Base-by-base conservation (phyloP, 2,329 filamentous ascomycete genomes). In the Zasmidium cellare region DNA sequence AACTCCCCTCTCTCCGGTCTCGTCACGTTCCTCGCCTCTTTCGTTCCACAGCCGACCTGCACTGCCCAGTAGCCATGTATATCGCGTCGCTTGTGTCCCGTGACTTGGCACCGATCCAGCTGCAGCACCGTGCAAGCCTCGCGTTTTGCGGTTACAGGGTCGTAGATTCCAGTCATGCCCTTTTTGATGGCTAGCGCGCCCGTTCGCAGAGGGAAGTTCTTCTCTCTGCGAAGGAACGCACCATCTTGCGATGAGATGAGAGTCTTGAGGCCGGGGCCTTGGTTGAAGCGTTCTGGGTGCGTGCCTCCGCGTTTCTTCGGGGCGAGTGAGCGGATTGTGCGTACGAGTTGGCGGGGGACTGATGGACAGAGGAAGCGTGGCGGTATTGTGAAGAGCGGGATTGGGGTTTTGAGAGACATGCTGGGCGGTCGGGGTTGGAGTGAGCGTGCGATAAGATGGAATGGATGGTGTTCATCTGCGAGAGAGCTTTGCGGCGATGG, bases 101-200 rank as follows among this genome's bases (percentile, higher is more conserved):
- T 80, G 9, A 97, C 92, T 77, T 97, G 89, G 60, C 96, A 92
- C 68, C 91, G 84, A 75, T 99, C 94, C 68, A 99, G 82, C 79
- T 97, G 92, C 57, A 99, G 83, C 53, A 99, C 89, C 14, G 94
- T 99, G 80, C 92, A 96, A 19, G 92, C 83, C 58, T 87, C 89
- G 64, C 93, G 87, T 63, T 83, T 84, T 67, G 90, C 89, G 23
- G 90, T 89, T 67, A 87, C 84, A 0, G 83, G 77, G 71, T 92
- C 87, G 82, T 89, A 97, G 64, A 97, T 78, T 59, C 89, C 92
- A 46, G 92, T 96, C 90, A 99, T 97, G 75, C 94, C 94, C 79
- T 92, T 93, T 79, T 99, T 99, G 72, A 87, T 83, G 12, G 89
- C 92, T 48, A 99, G 82, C 9, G 91, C 87, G 25, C 94, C 94